Evolutionary conservation across 768 basidiomycete species (phyloP).

Genomic region (Suillus fuscotomentosus): DNA sequence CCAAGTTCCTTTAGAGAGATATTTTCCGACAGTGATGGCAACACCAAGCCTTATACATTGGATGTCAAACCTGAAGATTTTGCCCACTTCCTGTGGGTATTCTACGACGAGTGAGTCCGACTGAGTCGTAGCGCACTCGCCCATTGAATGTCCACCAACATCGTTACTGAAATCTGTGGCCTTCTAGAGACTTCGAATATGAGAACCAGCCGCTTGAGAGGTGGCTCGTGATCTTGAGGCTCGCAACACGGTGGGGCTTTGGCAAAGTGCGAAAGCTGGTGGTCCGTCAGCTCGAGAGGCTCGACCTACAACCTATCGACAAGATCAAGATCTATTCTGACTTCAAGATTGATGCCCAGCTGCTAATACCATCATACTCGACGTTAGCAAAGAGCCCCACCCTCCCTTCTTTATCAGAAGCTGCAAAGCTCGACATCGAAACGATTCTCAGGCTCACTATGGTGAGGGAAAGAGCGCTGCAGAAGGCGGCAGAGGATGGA

Average conservation of each 20-base stretch:
- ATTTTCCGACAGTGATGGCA: slow-evolving; percentile 14
- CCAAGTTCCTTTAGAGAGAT: slow-evolving; percentile 27
- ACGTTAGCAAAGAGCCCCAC: slow-evolving; percentile 49
- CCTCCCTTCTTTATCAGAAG: slow-evolving; percentile 54
- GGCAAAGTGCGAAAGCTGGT: slow-evolving; percentile 48
- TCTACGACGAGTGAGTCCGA: slow-evolving; percentile 53
- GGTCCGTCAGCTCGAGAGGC: slow-evolving; percentile 52
- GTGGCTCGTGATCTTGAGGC: slow-evolving; percentile 55
- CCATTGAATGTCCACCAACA: background rate
- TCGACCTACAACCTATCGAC: slow-evolving; percentile 44
- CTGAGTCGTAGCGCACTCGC: slow-evolving; percentile 28
- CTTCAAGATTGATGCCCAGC: slow-evolving; percentile 44
- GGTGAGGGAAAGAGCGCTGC: slow-evolving; percentile 46
- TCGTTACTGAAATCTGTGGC: background rate
- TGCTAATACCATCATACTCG: slow-evolving; percentile 53
- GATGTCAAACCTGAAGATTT: slow-evolving; percentile 39
- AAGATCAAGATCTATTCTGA: slow-evolving; percentile 58
- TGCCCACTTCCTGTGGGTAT: slow-evolving; percentile 49
- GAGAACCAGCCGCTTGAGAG: slow-evolving; percentile 48
- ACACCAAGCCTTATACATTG: slow-evolving; percentile 9
- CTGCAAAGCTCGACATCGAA: slow-evolving; percentile 53
- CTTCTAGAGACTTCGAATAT: slow-evolving; percentile 49
- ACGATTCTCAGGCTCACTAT: slow-evolving; percentile 50
- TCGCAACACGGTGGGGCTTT: slow-evolving; percentile 58
- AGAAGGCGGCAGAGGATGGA: slow-evolving; percentile 32